Percentiles rank a stretch among this genome's conserved stretches.
These are phyloP conservation scores for Bacidia gigantensis DNA, from an alignment of 495 filamentous ascomycete genomes.

Conservation along the genomic window DNA sequence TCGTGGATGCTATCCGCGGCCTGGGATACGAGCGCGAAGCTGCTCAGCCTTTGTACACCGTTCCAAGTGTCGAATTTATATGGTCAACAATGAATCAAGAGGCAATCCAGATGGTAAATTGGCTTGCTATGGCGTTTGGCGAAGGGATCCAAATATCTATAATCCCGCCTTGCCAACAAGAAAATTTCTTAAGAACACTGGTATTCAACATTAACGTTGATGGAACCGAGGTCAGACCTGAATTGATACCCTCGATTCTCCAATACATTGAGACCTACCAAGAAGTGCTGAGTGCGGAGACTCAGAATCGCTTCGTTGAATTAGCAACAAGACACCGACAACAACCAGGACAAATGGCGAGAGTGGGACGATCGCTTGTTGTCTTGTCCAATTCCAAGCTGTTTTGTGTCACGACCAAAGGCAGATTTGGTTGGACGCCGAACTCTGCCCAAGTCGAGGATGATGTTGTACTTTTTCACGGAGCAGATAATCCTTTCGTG, in stretches of 20 bases:
- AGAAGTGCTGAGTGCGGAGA: too few species aligned
- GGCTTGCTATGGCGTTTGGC: neutral
- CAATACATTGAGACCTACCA: too few species aligned
- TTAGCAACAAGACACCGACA: too few species aligned
- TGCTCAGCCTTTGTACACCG: neutral
- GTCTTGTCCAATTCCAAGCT: neutral
- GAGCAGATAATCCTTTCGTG: conserved; percentile 10
- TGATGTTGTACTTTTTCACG: conserved; percentile 1
- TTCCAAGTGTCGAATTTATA: neutral
- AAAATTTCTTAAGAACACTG: neutral
- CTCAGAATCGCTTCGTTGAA: too few species aligned
- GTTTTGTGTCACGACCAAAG: neutral
- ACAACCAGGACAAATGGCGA: too few species aligned
- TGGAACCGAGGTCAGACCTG: neutral
- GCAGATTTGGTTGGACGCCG: neutral
- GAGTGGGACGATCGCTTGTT: neutral
- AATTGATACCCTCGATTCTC: too few species aligned
- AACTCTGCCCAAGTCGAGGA: neutral
- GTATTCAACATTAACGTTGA: neutral
- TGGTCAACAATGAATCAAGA: neutral
- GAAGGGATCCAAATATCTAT: neutral
- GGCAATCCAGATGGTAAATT: neutral
- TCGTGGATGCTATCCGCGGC: neutral
- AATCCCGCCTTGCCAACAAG: neutral
- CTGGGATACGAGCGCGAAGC: neutral